Percentiles rank a stretch among this genome's conserved stretches.
phyloP scores from a whole-genome alignment of 345 rosid genomes.

The Lepidium aucheri region DNA sequence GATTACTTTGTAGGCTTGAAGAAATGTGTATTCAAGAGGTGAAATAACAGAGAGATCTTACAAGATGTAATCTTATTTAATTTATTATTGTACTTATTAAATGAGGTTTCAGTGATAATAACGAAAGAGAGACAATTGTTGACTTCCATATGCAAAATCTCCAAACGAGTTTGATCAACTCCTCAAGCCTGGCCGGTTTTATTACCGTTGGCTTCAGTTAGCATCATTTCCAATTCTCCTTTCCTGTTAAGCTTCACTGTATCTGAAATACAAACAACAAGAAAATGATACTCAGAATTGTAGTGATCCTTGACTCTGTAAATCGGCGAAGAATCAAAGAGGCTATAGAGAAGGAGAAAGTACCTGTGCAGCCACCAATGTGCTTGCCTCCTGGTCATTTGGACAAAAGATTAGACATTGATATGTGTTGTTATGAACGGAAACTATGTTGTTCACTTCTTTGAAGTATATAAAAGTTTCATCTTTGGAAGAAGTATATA shows the following conservation, averaged over 20 bases:
- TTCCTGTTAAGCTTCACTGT: slow-evolving; percentile 64
- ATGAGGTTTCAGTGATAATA: not conserved
- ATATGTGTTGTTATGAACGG: not conserved
- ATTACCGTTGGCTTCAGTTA: slow-evolving; percentile 49
- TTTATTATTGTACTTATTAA: not conserved
- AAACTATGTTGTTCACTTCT: not conserved
- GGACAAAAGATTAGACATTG: not conserved
- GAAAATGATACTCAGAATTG: not conserved
- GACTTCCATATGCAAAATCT: slow-evolving; percentile 14
- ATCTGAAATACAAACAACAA: slow-evolving; percentile 42
- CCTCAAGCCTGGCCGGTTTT: slow-evolving; percentile 14
- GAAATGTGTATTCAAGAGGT: not conserved
- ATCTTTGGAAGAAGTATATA: not conserved
- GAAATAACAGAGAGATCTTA: not conserved
- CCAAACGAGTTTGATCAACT: not conserved
- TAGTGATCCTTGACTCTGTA: not conserved
- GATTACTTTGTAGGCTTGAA: not conserved
- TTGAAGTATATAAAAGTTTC: not conserved
- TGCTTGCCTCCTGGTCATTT: slow-evolving; percentile 78
- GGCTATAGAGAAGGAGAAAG: not conserved
- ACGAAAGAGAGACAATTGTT: not conserved
- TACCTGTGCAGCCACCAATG: slow-evolving; percentile 96
- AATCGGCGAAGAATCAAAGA: not conserved
- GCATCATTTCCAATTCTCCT: slow-evolving; percentile 61
- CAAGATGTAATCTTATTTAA: not conserved